A percentile compares a stretch with the other conserved stretches of the same genome.
Conservation (phyloP, 345 rosid genomes). For the Linum trigynum region DNA sequence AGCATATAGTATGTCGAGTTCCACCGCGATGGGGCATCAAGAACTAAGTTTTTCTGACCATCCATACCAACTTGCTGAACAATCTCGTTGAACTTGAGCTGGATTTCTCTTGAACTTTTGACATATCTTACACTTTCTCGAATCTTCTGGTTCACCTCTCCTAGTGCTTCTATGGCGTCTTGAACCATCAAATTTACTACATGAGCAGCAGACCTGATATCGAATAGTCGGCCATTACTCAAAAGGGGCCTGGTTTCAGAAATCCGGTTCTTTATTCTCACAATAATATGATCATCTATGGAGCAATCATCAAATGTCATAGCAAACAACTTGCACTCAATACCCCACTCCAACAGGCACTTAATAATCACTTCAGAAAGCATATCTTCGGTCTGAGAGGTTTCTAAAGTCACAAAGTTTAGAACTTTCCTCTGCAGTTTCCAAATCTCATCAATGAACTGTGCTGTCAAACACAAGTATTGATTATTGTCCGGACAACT, state of each 20-base stretch:
- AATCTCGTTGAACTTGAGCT: conserved; percentile 60
- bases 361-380: conserved; percentile 70
- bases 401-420: conserved; percentile 68
- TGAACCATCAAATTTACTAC: conserved; percentile 50
- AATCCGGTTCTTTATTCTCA: conserved; percentile 51
- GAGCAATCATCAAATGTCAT: conserved; percentile 64
- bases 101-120: conserved; percentile 60
- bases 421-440: conserved; percentile 66
- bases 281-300: conserved; percentile 54
- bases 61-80: conserved; percentile 55
- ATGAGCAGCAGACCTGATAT: conserved; percentile 66
- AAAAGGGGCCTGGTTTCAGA: conserved; percentile 47
- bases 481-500: conserved; percentile 45
- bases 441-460: conserved; percentile 80
- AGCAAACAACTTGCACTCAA: conserved; percentile 80
- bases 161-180: conserved; percentile 56
- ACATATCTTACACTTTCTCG: conserved; percentile 64
- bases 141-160: conserved; percentile 57
- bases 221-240: conserved; percentile 57
- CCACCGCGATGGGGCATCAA: conserved; percentile 56
- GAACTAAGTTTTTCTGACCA: conserved; percentile 42
- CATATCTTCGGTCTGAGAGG: conserved; percentile 75
- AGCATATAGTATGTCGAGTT: conserved; percentile 77
- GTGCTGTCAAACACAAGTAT: conserved; percentile 59
- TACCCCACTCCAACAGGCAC: conserved; percentile 75